These are phyloP conservation scores for Colletotrichum orchidophilum DNA, from an alignment of 2,329 filamentous ascomycete species.

Conservation along the genomic window DNA sequence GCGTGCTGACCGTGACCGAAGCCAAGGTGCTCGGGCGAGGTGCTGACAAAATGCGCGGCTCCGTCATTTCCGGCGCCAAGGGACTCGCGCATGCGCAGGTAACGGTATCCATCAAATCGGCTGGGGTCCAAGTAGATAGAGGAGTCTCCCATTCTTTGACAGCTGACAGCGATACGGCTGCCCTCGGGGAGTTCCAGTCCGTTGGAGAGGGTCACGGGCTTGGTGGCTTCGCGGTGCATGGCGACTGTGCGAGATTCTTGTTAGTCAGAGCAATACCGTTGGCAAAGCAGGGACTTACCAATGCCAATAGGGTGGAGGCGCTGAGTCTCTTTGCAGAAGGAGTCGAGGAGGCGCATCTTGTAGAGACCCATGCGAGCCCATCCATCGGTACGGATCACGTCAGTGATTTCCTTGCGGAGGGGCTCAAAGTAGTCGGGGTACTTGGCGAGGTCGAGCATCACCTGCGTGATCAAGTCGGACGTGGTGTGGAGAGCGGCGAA, in stretches of 20 bases:
- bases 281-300: not conserved
- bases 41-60: constrained; percentile 43
- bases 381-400: constrained; percentile 34
- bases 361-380: constrained; percentile 28
- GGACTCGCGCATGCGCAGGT: constrained; percentile 26
- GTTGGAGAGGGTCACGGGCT: constrained; percentile 27
- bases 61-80: constrained; percentile 31
- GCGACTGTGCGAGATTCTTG: not conserved
- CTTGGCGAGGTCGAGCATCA: constrained; percentile 36
- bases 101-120: constrained; percentile 25
- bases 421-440: constrained; percentile 37
- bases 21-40: constrained; percentile 38
- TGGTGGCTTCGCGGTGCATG: constrained; percentile 27
- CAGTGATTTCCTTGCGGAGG: constrained; percentile 37
- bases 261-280: not conserved
- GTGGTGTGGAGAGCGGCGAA: constrained; percentile 40
- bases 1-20: constrained; percentile 50
- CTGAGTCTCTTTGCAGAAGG: constrained; percentile 28
- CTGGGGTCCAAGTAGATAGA: constrained; percentile 17
- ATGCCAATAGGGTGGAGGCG: constrained; percentile 23
- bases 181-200: constrained; percentile 27
- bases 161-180: constrained; percentile 23
- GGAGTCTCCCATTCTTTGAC: constrained; percentile 16
- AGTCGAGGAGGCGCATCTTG: constrained; percentile 30
- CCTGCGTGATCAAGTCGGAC: constrained; percentile 34